A percentile compares a stretch with the other conserved stretches of the same genome.
These are phyloP conservation scores for Cyclotella atomus DNA, from an alignment of 108 stramenopile species.

Conservation along the genomic window DNA sequence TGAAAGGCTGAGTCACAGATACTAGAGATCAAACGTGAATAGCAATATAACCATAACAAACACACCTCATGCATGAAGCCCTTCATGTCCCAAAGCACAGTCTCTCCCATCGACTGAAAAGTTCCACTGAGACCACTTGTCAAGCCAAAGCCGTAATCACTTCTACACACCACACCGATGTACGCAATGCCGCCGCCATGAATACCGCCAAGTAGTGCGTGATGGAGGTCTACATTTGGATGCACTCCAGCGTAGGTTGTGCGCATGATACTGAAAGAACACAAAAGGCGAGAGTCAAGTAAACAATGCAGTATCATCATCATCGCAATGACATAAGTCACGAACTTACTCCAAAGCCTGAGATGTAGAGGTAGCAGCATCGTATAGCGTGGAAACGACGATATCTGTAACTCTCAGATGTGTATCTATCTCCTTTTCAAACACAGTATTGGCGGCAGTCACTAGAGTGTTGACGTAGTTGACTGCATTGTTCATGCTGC, in stretches of 20 bases:
- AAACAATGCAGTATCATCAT: not conserved
- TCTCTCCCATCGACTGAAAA: not conserved
- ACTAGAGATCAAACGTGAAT: no score
- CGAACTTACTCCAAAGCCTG: not conserved
- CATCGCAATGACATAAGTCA: no score
- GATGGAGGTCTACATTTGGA: constrained; percentile 11
- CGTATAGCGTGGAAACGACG: not conserved
- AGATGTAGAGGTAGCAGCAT: not conserved
- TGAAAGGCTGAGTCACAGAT: not conserved
- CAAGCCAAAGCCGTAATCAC: constrained; percentile 9
- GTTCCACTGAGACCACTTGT: constrained; percentile 4
- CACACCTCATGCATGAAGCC: constrained; percentile 21
- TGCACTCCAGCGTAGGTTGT: not conserved
- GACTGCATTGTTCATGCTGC: constrained; percentile 5
- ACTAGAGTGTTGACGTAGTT: constrained; percentile 17
- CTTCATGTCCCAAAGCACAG: constrained; percentile 29
- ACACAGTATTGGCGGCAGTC: constrained; percentile 3
- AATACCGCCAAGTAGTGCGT: constrained; percentile 4
- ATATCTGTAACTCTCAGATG: constrained; percentile 7
- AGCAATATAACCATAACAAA: not conserved
- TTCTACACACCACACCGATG: constrained; percentile 14
- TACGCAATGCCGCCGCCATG: constrained; percentile 24
- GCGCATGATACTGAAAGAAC: not conserved
- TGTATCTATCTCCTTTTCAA: constrained; percentile 18
- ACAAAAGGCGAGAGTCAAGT: not conserved